Percentiles rank a stretch among this genome's conserved stretches.
phyloP scores from a whole-genome alignment of 1,284 basidiomycete species.

The Chondrostereum purpureum region DNA sequence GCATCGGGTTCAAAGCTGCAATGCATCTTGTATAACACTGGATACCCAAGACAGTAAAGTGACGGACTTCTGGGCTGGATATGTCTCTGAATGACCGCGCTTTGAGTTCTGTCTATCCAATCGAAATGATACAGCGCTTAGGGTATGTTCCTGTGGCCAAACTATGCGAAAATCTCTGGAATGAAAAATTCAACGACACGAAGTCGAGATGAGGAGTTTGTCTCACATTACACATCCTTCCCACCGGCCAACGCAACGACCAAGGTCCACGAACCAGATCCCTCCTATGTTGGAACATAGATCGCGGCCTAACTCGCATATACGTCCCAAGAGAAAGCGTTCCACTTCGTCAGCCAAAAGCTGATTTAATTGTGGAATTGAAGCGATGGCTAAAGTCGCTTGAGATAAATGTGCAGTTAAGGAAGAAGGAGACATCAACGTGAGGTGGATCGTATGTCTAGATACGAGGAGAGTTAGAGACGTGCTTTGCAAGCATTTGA shows the following conservation, averaged over 20 bases:
- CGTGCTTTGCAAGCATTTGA: background rate
- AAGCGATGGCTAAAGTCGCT: slow-evolving; percentile 63
- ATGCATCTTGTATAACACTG: slow-evolving; percentile 32
- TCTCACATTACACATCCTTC: slow-evolving; percentile 70
- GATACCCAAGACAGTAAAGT: slow-evolving; percentile 47
- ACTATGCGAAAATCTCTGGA: slow-evolving; percentile 57
- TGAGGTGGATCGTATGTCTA: slow-evolving; percentile 68
- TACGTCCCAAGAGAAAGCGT: slow-evolving; percentile 53
- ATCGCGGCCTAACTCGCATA: slow-evolving; percentile 59
- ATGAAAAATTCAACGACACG: background rate
- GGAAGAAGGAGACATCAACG: slow-evolving; percentile 64
- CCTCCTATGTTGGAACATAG: slow-evolving; percentile 49
- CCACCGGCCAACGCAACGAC: slow-evolving; percentile 71
- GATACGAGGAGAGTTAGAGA: slow-evolving; percentile 3
- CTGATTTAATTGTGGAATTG: slow-evolving; percentile 67
- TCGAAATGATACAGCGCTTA: slow-evolving; percentile 52
- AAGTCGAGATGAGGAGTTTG: background rate
- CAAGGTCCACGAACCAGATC: slow-evolving; percentile 72
- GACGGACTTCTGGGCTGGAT: slow-evolving; percentile 23
- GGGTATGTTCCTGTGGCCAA: slow-evolving; percentile 39
- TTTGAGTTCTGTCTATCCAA: slow-evolving; percentile 35
- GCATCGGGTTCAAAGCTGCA: slow-evolving; percentile 13
- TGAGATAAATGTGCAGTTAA: slow-evolving; percentile 69
- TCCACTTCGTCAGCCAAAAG: slow-evolving; percentile 71
- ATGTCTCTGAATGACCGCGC: slow-evolving; percentile 36